Evolutionary conservation across 257 asterid species (phyloP), one percentile per base, ranked within the genome.

Genomic region (Ilex aquifolium): DNA sequence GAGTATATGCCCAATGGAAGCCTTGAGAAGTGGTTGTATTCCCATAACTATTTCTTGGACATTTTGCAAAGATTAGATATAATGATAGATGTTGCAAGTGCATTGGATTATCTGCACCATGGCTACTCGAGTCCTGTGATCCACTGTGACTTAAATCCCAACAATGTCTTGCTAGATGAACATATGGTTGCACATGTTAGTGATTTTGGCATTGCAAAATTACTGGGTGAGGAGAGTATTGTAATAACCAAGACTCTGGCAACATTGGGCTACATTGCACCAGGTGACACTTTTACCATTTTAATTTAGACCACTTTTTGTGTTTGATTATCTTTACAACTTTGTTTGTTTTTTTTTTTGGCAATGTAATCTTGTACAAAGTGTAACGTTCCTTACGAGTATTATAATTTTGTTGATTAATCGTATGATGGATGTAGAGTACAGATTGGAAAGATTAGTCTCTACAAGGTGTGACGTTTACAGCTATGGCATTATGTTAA

Each of bases 111-210:
- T 69, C 76, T 79, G 13, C 81, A 75, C 15, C 61, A 31, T 17
- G 76, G 76, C 30, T 66, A 66, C n/a, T 39, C 78, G 8, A 30
- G 44, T 8, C 74, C 72, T 3, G 74, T 78, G 51, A 54, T 66
- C 16, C 84, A 79, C 32, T 72, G 79, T 58, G 81, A 75, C 64
- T 2, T 79, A 61, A 69, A 79, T 59, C 83, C 77, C 2, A 65
- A 65, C 36, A 78, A 78, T 12, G 71, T 78, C 4, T 64, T 78
- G 30, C 36, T 78, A n/a, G 77, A 77, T 27, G 54, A 50, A 32
- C 55, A 74, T 12, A 67, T 74, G 77, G 68, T 71, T 2, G 80
- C 77, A 5, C 73, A 64, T 59, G 64, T 78, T 3, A 40, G 62
- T 57, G 80, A 78, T 65, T 74, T 78, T 30, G 80, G 78, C 13